These are phyloP conservation scores for Calonectria henricotiae DNA, from an alignment of 2,329 filamentous ascomycete genomes.

Conservation along the genomic window DNA sequence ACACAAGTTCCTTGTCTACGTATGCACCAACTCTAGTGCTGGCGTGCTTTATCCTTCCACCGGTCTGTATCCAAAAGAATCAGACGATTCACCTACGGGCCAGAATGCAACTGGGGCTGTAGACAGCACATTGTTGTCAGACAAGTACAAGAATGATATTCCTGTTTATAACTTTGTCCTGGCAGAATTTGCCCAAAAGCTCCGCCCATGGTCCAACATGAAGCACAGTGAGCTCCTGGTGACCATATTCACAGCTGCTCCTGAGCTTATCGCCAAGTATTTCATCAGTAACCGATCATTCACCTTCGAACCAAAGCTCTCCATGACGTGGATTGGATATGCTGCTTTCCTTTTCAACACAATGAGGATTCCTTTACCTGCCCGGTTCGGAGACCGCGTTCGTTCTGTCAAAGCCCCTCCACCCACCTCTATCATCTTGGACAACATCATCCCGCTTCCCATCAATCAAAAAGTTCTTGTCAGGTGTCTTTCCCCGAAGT, in stretches of 20 bases:
- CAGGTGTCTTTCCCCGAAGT: slow-evolving; percentile 84
- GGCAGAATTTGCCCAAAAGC: slow-evolving; percentile 82
- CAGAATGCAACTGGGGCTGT: slow-evolving; percentile 67
- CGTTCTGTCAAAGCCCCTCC: slow-evolving; percentile 80
- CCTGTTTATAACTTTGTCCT: slow-evolving; percentile 86
- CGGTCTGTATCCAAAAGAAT: slow-evolving; percentile 88
- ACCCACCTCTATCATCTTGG: slow-evolving; percentile 83
- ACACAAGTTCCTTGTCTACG: slow-evolving; percentile 82
- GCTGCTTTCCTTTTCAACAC: slow-evolving; percentile 89
- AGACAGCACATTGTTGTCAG: slow-evolving; percentile 80
- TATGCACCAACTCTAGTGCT: slow-evolving; percentile 81
- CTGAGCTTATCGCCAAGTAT: slow-evolving; percentile 91
- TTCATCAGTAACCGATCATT: slow-evolving; percentile 87
- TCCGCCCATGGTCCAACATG: slow-evolving; percentile 87
- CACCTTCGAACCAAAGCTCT: slow-evolving; percentile 91
- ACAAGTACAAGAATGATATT: slow-evolving; percentile 76
- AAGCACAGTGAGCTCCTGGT: slow-evolving; percentile 87
- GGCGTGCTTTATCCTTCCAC: slow-evolving; percentile 84
- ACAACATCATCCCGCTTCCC: slow-evolving; percentile 88
- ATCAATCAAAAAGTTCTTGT: slow-evolving; percentile 85
- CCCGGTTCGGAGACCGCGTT: slow-evolving; percentile 78
- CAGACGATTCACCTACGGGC: slow-evolving; percentile 65
- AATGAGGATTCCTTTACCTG: slow-evolving; percentile 82
- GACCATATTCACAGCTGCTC: slow-evolving; percentile 84
- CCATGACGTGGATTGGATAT: slow-evolving; percentile 95